Base-by-base conservation (phyloP, 441 rosid species). In the Manihot esculenta region DNA sequence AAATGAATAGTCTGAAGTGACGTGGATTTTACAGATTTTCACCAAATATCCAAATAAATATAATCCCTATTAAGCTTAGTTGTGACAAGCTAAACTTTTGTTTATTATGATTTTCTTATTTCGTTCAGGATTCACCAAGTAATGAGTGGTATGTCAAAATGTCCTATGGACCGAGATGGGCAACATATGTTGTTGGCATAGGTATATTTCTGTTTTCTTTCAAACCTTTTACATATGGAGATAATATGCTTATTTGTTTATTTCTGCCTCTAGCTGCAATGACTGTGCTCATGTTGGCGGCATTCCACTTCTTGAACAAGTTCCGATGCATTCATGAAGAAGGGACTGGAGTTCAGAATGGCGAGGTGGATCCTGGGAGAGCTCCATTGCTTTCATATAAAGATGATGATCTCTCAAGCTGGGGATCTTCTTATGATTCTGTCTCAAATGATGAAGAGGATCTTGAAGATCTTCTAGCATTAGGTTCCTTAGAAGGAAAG, bases 341-440 rank as follows among this genome's bases (percentile, higher is more conserved):
- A n/a, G 84, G 69, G 73, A 44, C 66, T 23, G 64, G 53, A 20
- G 78, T 56, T 72, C 86, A 53, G 21, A 69, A 50, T 77, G 81
- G 80, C 24, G 86, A 75, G 67, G 73, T 30, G 49, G 87, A 63
- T 60, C 74, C 86, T 18, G 76, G 64, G 5, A 87, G 91, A 75
- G 89, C 97, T 64, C 98, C 97, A 59, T 86, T 96, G 59, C 87
- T 96, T 69, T 75, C 85, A 0, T 72, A 79, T 26, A 96, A 96
- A 82, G 98, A 90, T 24, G 98, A 96, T 69, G 98, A 96, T 74
- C 81, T 87, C 79, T 84, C 95, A n/a, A 96, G 97, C 78, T 88
- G 91, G 95, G 96, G 98, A 73, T 91, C 98, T 26, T 96, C 99
- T 44, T 89, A 88, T 75, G 97, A 91, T 75, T 91, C 97, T 42